Conservation (phyloP, 257 asterid genomes). For the Jacaranda mimosifolia region DNA sequence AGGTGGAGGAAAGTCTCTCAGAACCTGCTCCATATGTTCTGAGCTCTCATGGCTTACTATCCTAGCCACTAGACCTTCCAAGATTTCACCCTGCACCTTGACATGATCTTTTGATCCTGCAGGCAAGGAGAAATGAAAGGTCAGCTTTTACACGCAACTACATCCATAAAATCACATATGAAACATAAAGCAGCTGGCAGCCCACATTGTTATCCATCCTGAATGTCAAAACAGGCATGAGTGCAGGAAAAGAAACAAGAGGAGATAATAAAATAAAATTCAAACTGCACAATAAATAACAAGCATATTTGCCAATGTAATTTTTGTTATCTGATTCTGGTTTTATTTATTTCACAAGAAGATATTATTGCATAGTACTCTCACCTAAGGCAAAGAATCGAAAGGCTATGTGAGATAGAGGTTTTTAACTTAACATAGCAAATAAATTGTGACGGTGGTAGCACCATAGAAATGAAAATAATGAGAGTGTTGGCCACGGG, state of each 20-base stretch:
- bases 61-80: constrained; percentile 99
- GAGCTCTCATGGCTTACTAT: constrained; percentile 83
- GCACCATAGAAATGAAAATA: constrained; percentile 11
- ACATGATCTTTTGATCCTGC: constrained; percentile 92
- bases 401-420: background rate
- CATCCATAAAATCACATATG: constrained; percentile 3
- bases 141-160: constrained; percentile 31
- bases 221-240: background rate
- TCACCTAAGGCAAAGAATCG: background rate
- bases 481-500: background rate
- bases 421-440: background rate
- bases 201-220: background rate
- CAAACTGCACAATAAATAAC: background rate
- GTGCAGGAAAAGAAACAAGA: background rate
- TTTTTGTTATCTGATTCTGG: constrained; percentile 6
- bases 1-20: constrained; percentile 75
- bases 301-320: constrained; percentile 1
- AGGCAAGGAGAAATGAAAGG: constrained; percentile 22
- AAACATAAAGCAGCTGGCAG: background rate
- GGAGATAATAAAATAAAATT: constrained; percentile 15
- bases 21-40: constrained; percentile 79
- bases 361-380: constrained; percentile 1
- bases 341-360: constrained; percentile 28
- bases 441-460: background rate
- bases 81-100: constrained; percentile 93